These are phyloP conservation scores for Globisporangium radiosum DNA, from an alignment of 352 stramenopile genomes.

Conservation along the genomic window DNA sequence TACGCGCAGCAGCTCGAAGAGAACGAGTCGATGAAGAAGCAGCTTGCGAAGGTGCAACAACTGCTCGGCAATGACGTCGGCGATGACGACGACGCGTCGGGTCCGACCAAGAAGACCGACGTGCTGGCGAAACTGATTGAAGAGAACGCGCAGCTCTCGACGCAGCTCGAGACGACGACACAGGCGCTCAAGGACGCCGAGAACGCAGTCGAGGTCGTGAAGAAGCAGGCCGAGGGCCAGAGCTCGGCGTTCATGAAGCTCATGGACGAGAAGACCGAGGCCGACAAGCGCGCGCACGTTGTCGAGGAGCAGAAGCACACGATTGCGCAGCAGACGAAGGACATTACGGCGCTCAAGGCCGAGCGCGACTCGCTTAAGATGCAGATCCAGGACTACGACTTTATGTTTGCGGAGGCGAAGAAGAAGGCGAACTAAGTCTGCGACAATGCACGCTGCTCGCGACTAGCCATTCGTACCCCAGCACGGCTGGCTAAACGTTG, in stretches of 20 bases:
- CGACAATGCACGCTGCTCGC: no score
- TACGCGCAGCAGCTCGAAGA: conserved; percentile 69
- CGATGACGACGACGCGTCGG: conserved; percentile 16
- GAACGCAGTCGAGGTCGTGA: conserved; percentile 42
- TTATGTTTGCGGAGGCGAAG: conserved; percentile 85
- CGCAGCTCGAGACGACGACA: conserved; percentile 24
- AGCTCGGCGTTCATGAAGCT: conserved; percentile 79
- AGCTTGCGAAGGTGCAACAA: conserved; percentile 60
- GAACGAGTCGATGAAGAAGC: conserved; percentile 57
- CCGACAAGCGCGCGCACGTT: conserved; percentile 41
- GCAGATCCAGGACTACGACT: conserved; percentile 86
- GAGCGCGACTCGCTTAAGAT: conserved; percentile 68
- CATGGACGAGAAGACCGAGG: conserved; percentile 63
- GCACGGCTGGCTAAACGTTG: no score
- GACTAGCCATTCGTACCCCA: no score
- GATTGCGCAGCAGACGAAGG: conserved; percentile 31
- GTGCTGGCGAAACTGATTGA: conserved; percentile 49
- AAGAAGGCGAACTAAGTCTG: conserved; percentile 72
- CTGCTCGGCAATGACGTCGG: conserved; percentile 24
- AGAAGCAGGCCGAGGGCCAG: conserved; percentile 75
- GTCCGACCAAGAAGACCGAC: conserved; percentile 30
- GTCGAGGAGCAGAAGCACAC: conserved; percentile 37
- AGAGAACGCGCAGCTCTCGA: conserved; percentile 49
- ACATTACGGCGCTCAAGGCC: conserved; percentile 43
- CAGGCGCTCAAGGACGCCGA: conserved; percentile 46